A percentile compares a stretch with the other conserved stretches of the same genome.
phyloP scores from a whole-genome alignment of 805 yeast genomes.

The Saccharomycopsis lassenensis region DNA sequence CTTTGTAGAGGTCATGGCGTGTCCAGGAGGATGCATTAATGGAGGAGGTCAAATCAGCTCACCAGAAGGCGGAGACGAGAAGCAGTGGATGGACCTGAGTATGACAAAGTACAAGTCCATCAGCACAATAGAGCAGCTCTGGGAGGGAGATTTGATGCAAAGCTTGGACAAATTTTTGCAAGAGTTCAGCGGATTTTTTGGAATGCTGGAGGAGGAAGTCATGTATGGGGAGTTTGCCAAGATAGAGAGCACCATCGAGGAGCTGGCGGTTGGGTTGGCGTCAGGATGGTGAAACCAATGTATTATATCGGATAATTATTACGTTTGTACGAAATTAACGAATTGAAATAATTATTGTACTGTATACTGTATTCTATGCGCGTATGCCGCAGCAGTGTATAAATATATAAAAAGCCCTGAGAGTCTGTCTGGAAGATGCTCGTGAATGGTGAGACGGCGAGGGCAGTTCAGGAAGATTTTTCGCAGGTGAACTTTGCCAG shows the following conservation, averaged over 20 bases:
- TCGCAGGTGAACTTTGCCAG: no score
- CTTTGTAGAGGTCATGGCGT: slow-evolving; percentile 93
- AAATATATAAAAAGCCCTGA: no score
- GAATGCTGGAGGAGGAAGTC: slow-evolving; percentile 2
- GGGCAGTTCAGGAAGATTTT: no score
- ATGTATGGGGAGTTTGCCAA: slow-evolving; percentile 6
- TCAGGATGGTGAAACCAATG: slow-evolving; percentile 14
- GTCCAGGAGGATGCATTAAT: slow-evolving; percentile 95
- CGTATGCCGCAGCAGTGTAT: no score
- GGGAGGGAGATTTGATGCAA: slow-evolving; percentile 2
- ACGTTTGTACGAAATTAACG: no score
- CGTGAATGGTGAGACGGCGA: no score
- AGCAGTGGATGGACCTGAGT: slow-evolving; percentile 9
- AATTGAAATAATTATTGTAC: no score
- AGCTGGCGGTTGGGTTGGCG: slow-evolving; percentile 15
- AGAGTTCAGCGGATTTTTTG: slow-evolving; percentile 10
- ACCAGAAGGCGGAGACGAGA: slow-evolving; percentile 22
- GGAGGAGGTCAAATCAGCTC: slow-evolving; percentile 86
- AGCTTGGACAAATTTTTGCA: slow-evolving; percentile 7
- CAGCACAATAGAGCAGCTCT: slow-evolving; percentile 9
- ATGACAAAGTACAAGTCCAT: slow-evolving; percentile 8
- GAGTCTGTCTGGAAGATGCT: no score
- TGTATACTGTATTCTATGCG: no score
- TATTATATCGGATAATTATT: no score
- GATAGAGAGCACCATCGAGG: slow-evolving; percentile 10